Conservation (phyloP, 2,329 filamentous ascomycete species). For the Paecilomyces fulvus region DNA sequence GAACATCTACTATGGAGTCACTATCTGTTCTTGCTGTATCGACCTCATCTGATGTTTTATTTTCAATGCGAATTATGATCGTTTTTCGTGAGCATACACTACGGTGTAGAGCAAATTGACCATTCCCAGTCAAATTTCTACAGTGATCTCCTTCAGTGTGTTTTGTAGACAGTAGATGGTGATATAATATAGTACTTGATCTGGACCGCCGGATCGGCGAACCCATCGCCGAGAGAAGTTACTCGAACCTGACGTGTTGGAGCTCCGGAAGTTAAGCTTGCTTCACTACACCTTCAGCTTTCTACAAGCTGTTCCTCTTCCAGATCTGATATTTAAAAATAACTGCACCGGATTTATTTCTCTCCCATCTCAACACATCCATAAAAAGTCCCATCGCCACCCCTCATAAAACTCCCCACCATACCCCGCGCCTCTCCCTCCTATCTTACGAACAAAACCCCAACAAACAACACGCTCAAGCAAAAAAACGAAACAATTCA, state of each 20-base stretch:
- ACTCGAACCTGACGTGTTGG: background rate
- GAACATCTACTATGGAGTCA: background rate
- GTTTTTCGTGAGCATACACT: background rate
- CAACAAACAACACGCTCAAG: background rate
- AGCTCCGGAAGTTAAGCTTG: background rate
- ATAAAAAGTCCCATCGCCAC: background rate
- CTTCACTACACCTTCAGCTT: background rate
- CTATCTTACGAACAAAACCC: too few relatives aligned
- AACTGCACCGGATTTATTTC: background rate
- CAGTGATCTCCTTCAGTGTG: too few relatives aligned
- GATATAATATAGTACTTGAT: too few relatives aligned
- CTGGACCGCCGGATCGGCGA: too few relatives aligned
- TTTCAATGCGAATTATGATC: background rate
- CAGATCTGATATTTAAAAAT: background rate
- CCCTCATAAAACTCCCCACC: background rate
- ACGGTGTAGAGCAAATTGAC: background rate
- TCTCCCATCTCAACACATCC: background rate
- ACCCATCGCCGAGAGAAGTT: background rate
- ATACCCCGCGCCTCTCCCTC: background rate
- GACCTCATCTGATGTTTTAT: background rate
- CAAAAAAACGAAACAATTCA: background rate
- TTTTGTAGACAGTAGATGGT: too few relatives aligned
- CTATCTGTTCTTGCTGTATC: background rate
- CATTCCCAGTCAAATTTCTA: too few relatives aligned
- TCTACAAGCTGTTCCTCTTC: background rate